Base-by-base conservation (phyloP, 805 yeast species). In the Wickerhamiella domercqiae region DNA sequence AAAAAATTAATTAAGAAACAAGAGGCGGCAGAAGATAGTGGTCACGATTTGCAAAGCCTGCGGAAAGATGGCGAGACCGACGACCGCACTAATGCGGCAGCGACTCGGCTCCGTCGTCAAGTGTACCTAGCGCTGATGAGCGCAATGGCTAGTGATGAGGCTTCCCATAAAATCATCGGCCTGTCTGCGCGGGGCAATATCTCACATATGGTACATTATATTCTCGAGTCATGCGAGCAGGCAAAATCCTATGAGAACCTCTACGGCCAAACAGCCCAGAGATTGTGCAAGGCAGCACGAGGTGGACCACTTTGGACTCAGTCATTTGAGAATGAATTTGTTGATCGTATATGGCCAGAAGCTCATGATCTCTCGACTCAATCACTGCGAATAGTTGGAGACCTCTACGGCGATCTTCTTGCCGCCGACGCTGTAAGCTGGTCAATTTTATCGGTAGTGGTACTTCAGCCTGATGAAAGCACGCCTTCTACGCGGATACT, bases 101-200 rank as follows among this genome's bases (percentile, higher is more conserved):
- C 7, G 16, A 21, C 20, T n/a, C 13, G 7, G 5, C 33, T 30
- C 18, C 20, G 21, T 17, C 16, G 19, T 7, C 16, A 14, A 5
- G 33, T 30, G 7, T 30, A 30, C n/a, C 19, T 16, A 6, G 7
- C 5, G 5, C 17, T 90, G 7, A 83, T 81, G 77, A 82, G 95
- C 17, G 75, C 94, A 42, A 71, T 87, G 76, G 76, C 93, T 0
- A 74, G 86, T 4, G 94, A 82, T 47, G 98, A 90, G 61, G 87
- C 94, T 0, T 84, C 82, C 1, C 97, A 86, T 55, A 86, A 86
- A 54, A 58, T 90, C 4, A 47, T 80, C 29, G 49, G 64, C 6
- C 60, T 66, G 11, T 57, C 60, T 1, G 52, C 47, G 11, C 19
- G 29, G 17, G n/a, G 24, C 21, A 53, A 61, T 32, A 71, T 75